Evolutionary conservation across 2,329 filamentous ascomycete species (phyloP), one percentile per base, ranked within the genome.

Genomic region (Fusarium chuoi): DNA sequence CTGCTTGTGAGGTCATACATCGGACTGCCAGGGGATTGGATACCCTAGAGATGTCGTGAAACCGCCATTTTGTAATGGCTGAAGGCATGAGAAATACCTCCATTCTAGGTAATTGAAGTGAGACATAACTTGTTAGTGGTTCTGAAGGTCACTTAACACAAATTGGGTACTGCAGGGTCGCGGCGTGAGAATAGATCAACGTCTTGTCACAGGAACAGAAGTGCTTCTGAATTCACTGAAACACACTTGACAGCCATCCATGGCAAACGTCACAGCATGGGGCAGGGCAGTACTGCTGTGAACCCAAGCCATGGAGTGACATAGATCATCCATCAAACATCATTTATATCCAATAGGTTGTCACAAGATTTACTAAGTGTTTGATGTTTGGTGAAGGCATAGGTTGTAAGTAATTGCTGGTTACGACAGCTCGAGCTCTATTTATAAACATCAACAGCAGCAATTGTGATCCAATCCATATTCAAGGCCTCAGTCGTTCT

Each of bases 1-100:
- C 56, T 60, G 71, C 49, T 15, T 49, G 74, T 75, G 74, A 76
- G 71, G 74, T 75, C 73, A 76, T 75, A 42, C 44, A 39, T 33
- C 28, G 13, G 35, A 15, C 26, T 60, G 54, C 42, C n/a, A 63
- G 64, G 65, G 65, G 65, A 58, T 59, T 5, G 30, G 36, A 35
- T 75, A 73, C 65, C 69, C 62, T 73, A 42, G 55, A 75, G 22
- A 30, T 52, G 41, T 15, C 7, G 35, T 46, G 38, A 56, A 48
- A 44, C 57, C 38, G 18, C 30, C 17, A 39, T 45, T 33, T 38
- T 33, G 20, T 64, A 28, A 26, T 20, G 18, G 22, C 35, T 30
- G 24, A 22, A 44, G 36, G 22, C 4, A n/a, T 38, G 22, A 35
- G 39, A 28, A 9, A 39, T 18, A 28, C 62, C 26, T 9, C n/a